Percentiles rank a stretch among this genome's conserved stretches.
These are phyloP conservation scores for Coniochaeta ligniaria DNA, from an alignment of 2,329 filamentous ascomycete species.

Conservation along the genomic window DNA sequence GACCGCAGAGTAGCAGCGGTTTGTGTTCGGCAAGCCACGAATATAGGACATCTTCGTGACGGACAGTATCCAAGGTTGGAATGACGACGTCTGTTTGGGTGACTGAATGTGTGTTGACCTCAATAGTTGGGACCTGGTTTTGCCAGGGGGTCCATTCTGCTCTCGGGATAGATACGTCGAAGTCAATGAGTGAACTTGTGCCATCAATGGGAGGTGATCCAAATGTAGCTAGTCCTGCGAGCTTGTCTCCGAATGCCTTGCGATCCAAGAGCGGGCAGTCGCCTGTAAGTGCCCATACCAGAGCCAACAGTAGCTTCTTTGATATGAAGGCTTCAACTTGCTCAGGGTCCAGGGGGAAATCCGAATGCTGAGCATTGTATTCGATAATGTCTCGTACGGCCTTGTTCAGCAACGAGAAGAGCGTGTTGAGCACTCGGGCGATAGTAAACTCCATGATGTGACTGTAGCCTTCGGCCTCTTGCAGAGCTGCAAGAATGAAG, in stretches of 20 bases:
- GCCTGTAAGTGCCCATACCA: slow-evolving; percentile 93
- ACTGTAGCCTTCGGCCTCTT: slow-evolving; percentile 68
- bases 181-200: slow-evolving; percentile 86
- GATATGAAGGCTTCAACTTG: slow-evolving; percentile 84
- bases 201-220: slow-evolving; percentile 76
- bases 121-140: slow-evolving; percentile 84
- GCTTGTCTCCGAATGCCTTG: slow-evolving; percentile 79
- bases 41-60: slow-evolving; percentile 98
- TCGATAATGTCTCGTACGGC: slow-evolving; percentile 86
- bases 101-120: slow-evolving; percentile 97
- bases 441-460: slow-evolving; percentile 99
- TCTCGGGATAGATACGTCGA: slow-evolving; percentile 79
- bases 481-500: slow-evolving; percentile 72
- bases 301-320: slow-evolving; percentile 86
- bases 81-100: slow-evolving; percentile 98
- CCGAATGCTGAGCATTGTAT: slow-evolving; percentile 89
- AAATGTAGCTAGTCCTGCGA: slow-evolving; percentile 76
- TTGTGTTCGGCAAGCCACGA: slow-evolving; percentile 99
- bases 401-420: slow-evolving; percentile 96
- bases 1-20: slow-evolving; percentile 89
- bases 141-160: slow-evolving; percentile 93
- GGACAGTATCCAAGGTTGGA: slow-evolving; percentile 91
- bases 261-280: slow-evolving; percentile 86
- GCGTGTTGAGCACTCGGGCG: slow-evolving; percentile 80
- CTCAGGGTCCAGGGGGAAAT: slow-evolving; percentile 87